Conservation (phyloP, 2,329 filamentous ascomycete species). For the Verticillium nonalfalfae region DNA sequence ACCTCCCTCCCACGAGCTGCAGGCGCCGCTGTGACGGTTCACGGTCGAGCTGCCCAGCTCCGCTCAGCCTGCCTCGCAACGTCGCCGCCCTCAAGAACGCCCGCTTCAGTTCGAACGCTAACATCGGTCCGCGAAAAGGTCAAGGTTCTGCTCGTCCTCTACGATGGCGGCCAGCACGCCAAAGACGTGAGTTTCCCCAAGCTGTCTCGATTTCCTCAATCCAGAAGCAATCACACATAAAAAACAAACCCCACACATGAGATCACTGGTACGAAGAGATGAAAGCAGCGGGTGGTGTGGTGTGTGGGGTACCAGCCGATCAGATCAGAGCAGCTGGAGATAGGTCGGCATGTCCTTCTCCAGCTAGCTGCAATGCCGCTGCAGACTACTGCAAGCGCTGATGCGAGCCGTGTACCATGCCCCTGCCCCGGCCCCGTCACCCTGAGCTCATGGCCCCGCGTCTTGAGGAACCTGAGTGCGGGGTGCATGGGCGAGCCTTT, state of each 20-base stretch:
- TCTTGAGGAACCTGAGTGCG: not conserved
- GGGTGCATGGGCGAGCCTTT: not conserved
- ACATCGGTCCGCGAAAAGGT: constrained; percentile 55
- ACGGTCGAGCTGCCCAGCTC: not conserved
- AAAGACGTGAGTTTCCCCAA: constrained; percentile 57
- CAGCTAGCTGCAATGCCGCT: not conserved
- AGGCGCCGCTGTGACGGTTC: not conserved
- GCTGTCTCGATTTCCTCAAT: not conserved
- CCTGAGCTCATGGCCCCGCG: not conserved
- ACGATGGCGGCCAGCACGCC: constrained; percentile 88
- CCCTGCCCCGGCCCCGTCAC: not conserved
- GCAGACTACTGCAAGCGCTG: not conserved
- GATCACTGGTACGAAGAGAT: not conserved
- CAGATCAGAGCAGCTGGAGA: not conserved
- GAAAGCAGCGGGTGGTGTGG: too few species aligned
- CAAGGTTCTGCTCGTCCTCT: constrained; percentile 91
- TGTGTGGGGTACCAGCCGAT: not conserved
- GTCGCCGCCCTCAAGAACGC: not conserved
- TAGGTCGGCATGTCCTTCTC: not conserved
- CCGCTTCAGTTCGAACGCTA: constrained; percentile 54
- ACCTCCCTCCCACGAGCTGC: not conserved
- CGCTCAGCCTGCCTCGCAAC: not conserved
- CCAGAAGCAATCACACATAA: not conserved
- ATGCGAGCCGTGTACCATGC: not conserved
- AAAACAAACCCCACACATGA: not conserved